Percentiles rank a stretch among this genome's conserved stretches.
phyloP scores from a whole-genome alignment of 805 yeast species.

The Lachancea waltii region DNA sequence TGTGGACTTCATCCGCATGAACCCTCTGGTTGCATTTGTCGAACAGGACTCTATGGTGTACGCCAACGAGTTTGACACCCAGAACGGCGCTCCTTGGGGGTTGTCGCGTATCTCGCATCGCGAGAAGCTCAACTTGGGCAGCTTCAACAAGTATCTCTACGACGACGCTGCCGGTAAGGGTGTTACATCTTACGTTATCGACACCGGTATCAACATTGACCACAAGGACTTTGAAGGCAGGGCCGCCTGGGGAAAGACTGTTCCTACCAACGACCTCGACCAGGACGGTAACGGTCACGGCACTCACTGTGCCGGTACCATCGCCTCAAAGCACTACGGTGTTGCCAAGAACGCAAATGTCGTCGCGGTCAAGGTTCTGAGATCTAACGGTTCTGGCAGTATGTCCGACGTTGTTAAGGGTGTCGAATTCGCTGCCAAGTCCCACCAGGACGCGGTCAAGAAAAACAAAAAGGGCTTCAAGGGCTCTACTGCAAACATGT shows the following conservation, averaged over 20 bases:
- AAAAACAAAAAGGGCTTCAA: slow-evolving; percentile 58
- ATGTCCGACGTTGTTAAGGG: slow-evolving; percentile 83
- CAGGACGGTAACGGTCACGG: slow-evolving; percentile 91
- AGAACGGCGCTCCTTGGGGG: slow-evolving; percentile 92
- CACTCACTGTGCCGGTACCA: slow-evolving; percentile 95
- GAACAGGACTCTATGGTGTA: slow-evolving; percentile 71
- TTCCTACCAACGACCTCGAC: slow-evolving; percentile 65
- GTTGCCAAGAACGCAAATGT: slow-evolving; percentile 75
- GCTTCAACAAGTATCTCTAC: slow-evolving; percentile 66
- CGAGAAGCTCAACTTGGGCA: slow-evolving; percentile 57
- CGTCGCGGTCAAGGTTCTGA: slow-evolving; percentile 79
- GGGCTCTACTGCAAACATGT: slow-evolving; percentile 88
- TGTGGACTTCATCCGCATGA: slow-evolving; percentile 63
- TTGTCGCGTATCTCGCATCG: slow-evolving; percentile 85
- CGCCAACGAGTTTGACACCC: slow-evolving; percentile 56
- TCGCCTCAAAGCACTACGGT: slow-evolving; percentile 74
- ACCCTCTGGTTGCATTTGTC: slow-evolving; percentile 58
- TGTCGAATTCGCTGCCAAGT: slow-evolving; percentile 74
- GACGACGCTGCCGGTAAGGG: slow-evolving; percentile 74
- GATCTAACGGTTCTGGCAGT: slow-evolving; percentile 76
- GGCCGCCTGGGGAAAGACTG: slow-evolving; percentile 80
- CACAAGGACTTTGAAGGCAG: slow-evolving; percentile 80
- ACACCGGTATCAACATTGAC: slow-evolving; percentile 74
- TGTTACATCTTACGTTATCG: slow-evolving; percentile 81
- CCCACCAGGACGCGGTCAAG: slow-evolving; percentile 49